These are phyloP conservation scores for Colletotrichum phormii DNA, from an alignment of 2,329 filamentous ascomycete genomes.

Conservation along the genomic window DNA sequence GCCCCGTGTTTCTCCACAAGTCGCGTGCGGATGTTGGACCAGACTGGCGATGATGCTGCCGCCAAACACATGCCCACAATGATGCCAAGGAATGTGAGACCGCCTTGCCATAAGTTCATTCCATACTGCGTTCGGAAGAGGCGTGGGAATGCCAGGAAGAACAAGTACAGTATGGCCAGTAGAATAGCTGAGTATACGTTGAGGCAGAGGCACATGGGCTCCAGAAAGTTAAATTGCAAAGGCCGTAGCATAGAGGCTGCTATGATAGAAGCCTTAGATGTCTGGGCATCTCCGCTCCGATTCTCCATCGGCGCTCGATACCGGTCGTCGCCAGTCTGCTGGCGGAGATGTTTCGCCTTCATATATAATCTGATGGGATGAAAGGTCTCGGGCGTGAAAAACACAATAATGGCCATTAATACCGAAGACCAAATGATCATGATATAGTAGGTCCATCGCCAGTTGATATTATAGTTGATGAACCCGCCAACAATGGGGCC, in stretches of 20 bases:
- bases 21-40: slow-evolving; percentile 67
- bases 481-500: slow-evolving; percentile 80
- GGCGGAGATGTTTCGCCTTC: slow-evolving; percentile 77
- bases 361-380: slow-evolving; percentile 76
- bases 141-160: slow-evolving; percentile 89
- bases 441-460: slow-evolving; percentile 88
- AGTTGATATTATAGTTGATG: slow-evolving; percentile 79
- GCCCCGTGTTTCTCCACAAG: slow-evolving; percentile 66
- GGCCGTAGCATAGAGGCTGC: slow-evolving; percentile 72
- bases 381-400: slow-evolving; percentile 89
- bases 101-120: slow-evolving; percentile 82
- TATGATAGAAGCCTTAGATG: slow-evolving; percentile 62
- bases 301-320: slow-evolving; percentile 84
- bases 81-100: slow-evolving; percentile 80
- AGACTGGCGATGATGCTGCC: slow-evolving; percentile 71
- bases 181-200: slow-evolving; percentile 86
- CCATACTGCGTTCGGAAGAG: slow-evolving; percentile 80
- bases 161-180: slow-evolving; percentile 87
- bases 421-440: slow-evolving; percentile 82
- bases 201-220: slow-evolving; percentile 87
- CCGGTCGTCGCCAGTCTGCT: slow-evolving; percentile 78
- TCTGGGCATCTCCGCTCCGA: slow-evolving; percentile 72
- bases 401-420: slow-evolving; percentile 71
- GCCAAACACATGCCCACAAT: slow-evolving; percentile 74
- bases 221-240: slow-evolving; percentile 81